phyloP scores from a whole-genome alignment of 169 alveolate genomes.

The Ichthyophthirius multifiliis region DNA sequence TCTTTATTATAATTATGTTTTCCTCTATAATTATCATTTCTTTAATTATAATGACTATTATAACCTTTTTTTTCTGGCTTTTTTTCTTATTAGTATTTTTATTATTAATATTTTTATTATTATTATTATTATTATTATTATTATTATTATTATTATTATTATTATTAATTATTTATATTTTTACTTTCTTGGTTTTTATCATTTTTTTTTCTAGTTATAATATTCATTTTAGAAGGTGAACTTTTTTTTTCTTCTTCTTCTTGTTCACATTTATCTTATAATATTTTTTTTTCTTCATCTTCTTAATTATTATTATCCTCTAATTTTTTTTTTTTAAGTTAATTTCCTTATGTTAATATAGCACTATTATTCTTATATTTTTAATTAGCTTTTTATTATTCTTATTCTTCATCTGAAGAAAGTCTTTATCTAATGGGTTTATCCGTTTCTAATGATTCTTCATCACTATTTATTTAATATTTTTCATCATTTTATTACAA shows the following conservation, averaged over 20 bases:
- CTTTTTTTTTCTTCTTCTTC: not conserved
- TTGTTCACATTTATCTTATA: not conserved
- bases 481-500: not conserved
- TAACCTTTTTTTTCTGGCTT: not conserved
- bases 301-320: not conserved
- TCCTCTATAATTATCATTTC: not conserved
- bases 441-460: not conserved
- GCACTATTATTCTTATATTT: not conserved
- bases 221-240: not conserved
- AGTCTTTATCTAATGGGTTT: slow-evolving; percentile 7
- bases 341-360: not conserved
- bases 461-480: not conserved
- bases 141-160: not conserved
- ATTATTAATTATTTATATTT: not conserved
- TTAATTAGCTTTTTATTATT: not conserved
- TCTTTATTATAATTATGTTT: not conserved
- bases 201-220: not conserved
- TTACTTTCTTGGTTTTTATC: not conserved
- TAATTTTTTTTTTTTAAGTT: not conserved
- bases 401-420: not conserved
- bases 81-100: not conserved
- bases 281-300: not conserved
- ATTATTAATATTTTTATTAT: not conserved
- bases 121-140: not conserved
- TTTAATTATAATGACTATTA: not conserved